These are phyloP conservation scores for Phytopythium delawarense DNA, from an alignment of 352 stramenopile species.

Conservation along the genomic window DNA sequence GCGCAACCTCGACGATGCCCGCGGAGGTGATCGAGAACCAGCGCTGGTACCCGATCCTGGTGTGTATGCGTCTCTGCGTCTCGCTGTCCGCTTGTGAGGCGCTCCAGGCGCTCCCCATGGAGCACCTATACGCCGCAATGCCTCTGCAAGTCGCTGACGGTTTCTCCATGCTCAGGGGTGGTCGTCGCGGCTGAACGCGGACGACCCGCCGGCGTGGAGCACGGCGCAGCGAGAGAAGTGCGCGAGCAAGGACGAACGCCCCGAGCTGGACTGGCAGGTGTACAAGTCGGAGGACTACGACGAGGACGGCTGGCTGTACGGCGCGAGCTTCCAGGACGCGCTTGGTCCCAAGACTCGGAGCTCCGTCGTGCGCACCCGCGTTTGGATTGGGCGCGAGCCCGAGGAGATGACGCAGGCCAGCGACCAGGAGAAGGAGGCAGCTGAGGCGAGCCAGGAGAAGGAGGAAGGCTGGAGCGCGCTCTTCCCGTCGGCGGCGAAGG, in stretches of 20 bases:
- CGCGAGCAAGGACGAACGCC: slow-evolving; percentile 50
- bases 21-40: slow-evolving; percentile 86
- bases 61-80: slow-evolving; percentile 17
- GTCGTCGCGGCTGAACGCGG: slow-evolving; percentile 57
- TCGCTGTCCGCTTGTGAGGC: no score
- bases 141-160: slow-evolving; percentile 2
- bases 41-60: slow-evolving; percentile 76
- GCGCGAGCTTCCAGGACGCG: slow-evolving; percentile 56
- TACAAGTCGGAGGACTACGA: slow-evolving; percentile 86
- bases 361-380: slow-evolving; percentile 71
- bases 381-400: slow-evolving; percentile 59
- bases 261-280: slow-evolving; percentile 63
- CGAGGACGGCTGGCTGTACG: slow-evolving; percentile 82
- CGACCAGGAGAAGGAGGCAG: slow-evolving; percentile 6
- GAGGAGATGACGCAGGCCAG: slow-evolving; percentile 23
- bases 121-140: no score
- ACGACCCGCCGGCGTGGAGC: slow-evolving; percentile 72
- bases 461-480: slow-evolving; percentile 36
- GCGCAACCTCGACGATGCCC: slow-evolving; percentile 17
- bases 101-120: background rate
- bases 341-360: slow-evolving; percentile 55
- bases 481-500: slow-evolving; percentile 21
- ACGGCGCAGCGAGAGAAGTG: slow-evolving; percentile 37
- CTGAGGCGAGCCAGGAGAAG: slow-evolving; percentile 8
- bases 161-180: slow-evolving; percentile 44